Conservation (phyloP, 73 alveolate species). For the Paramecium pentaurelia region DNA sequence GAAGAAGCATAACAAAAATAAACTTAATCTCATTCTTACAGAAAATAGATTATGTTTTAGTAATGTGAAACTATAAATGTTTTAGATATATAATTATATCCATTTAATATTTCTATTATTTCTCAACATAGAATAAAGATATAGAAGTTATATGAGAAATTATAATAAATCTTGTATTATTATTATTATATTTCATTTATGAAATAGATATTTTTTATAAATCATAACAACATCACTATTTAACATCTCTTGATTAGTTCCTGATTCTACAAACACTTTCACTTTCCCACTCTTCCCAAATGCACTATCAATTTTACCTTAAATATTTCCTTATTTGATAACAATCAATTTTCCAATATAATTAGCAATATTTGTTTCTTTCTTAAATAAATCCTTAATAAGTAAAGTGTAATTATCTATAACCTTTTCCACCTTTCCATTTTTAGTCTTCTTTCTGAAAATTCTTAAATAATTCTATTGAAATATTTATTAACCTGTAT, state of each 20-base stretch:
- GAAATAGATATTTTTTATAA: constrained; percentile 40
- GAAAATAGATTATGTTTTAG: too few relatives aligned
- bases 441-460: constrained; percentile 83
- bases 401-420: constrained; percentile 73
- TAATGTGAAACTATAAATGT: too few relatives aligned
- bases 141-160: too few relatives aligned
- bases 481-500: constrained; percentile 52
- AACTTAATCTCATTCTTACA: too few relatives aligned
- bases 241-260: not conserved
- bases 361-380: constrained; percentile 83
- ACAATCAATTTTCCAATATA: constrained; percentile 77
- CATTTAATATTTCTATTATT: too few relatives aligned
- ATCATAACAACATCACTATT: not conserved
- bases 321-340: constrained; percentile 65
- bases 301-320: constrained; percentile 86
- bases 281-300: constrained; percentile 97
- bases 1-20: too few relatives aligned
- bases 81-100: too few relatives aligned
- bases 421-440: constrained; percentile 89
- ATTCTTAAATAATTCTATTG: constrained; percentile 67
- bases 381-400: constrained; percentile 81
- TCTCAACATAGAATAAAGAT: too few relatives aligned
- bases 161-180: too few relatives aligned
- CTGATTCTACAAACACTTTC: constrained; percentile 80
- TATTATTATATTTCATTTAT: not conserved